Base-by-base conservation (phyloP, 768 basidiomycete species). In the Calocera viscosa region DNA sequence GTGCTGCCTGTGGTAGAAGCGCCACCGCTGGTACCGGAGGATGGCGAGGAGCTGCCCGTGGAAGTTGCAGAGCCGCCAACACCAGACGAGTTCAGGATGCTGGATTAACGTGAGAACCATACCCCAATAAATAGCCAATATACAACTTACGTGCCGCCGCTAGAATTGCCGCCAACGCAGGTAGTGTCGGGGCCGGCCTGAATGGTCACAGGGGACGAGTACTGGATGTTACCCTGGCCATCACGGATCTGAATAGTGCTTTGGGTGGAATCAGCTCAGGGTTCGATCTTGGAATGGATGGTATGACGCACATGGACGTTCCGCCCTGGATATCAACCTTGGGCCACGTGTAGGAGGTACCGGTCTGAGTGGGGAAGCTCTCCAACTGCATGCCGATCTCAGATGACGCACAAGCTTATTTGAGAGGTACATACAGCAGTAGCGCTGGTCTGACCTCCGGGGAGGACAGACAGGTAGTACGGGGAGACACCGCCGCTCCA, bases 201-300 rank as follows among this genome's bases (percentile, higher is more conserved):
- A 49, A 49, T 24, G 24, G 49, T 49, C 10, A 49, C 49, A 16
- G 49, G 49, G 12, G 49, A 49, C 24, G 49, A 49, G 49, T 49
- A 49, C 11, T 49, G 10, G 49, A 49, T 49, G 49, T 16, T 8
- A 16, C 49, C 49, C 11, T 10, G 8, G 49, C 14, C 8, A 49
- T 49, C 49, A 49, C 49, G 49, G 24, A 49, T 49, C 24, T 49
- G 49, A n/a, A 49, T 49, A n/a, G 49, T 49, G 22, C 49, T 49
- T 7, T 10, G 10, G 12, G 22, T 10, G 49, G 8, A 8, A 49
- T 49, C 22, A 49, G 24, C 24, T 14, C 49, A 49, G 49, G 8
- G 8, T n/a, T 24, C 24, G 8, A 16, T 14, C 24, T 49, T 14
- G 49, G 14, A 49, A 14, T 8, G 10, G 12, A 10, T n/a, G n/a